Evolutionary conservation across 1,284 basidiomycete species (phyloP).

Genomic region (Mycosarcoma maydis): DNA sequence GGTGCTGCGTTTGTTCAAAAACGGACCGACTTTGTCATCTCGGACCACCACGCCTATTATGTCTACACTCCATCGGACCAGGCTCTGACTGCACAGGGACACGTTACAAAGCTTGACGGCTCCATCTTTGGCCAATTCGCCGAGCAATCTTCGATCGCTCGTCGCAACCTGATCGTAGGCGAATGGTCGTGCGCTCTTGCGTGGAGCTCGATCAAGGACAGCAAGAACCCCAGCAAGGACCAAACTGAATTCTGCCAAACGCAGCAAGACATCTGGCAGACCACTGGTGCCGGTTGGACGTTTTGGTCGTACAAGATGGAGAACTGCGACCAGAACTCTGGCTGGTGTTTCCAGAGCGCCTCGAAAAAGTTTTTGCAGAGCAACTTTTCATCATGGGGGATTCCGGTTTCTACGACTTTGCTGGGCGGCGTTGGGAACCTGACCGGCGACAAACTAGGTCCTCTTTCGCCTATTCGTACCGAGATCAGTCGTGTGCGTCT

Average conservation of each 20-base stretch:
- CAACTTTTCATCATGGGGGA: constrained; percentile 56
- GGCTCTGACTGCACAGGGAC: constrained; percentile 50
- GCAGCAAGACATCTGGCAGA: constrained; percentile 75
- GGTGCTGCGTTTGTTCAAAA: constrained; percentile 73
- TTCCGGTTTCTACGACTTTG: constrained; percentile 19
- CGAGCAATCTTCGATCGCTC: constrained; percentile 32
- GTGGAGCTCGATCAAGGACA: constrained; percentile 71
- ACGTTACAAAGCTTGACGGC: constrained; percentile 58
- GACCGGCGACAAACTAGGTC: constrained; percentile 14
- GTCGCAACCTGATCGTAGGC: constrained; percentile 75
- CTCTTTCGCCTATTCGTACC: constrained; percentile 15
- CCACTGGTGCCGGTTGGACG: constrained; percentile 75
- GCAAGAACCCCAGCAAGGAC: constrained; percentile 70
- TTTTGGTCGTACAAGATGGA: constrained; percentile 76
- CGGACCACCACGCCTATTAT: constrained; percentile 77
- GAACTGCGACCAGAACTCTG: constrained; percentile 61
- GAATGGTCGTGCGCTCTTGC: constrained; percentile 72
- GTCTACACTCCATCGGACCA: constrained; percentile 70
- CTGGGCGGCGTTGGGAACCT: constrained; percentile 4
- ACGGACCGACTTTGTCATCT: constrained; percentile 76
- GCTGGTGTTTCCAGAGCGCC: constrained; percentile 65
- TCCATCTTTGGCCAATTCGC: constrained; percentile 41
- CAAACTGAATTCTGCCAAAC: constrained; percentile 73
- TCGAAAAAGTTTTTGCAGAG: constrained; percentile 46
- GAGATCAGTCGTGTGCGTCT: constrained; percentile 31